A percentile compares a stretch with the other conserved stretches of the same genome.
phyloP scores from a whole-genome alignment of 208 protist genomes.

The Sergeia podlipaevii region DNA sequence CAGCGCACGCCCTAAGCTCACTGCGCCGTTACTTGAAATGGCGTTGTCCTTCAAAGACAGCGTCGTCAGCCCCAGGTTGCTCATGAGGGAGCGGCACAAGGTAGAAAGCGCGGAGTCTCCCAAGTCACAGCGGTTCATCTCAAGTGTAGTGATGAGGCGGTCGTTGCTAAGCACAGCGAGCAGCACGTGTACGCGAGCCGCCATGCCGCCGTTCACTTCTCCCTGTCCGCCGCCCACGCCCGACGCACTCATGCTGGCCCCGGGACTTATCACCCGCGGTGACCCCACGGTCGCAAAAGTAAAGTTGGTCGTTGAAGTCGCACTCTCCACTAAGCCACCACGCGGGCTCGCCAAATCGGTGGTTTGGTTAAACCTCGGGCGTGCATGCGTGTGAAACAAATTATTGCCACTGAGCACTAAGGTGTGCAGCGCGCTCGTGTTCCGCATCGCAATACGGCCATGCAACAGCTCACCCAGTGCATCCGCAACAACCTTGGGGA shows the following conservation, averaged over 20 bases:
- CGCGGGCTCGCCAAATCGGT: not conserved
- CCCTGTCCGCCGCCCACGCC: not conserved
- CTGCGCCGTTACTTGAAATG: slow-evolving; percentile 46
- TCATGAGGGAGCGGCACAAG: slow-evolving; percentile 62
- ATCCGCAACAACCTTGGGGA: slow-evolving; percentile 50
- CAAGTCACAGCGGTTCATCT: slow-evolving; percentile 56
- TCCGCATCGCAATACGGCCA: slow-evolving; percentile 24
- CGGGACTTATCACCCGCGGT: not conserved
- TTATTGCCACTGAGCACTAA: slow-evolving; percentile 66
- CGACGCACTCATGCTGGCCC: slow-evolving; percentile 2
- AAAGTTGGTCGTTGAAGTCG: too few species aligned
- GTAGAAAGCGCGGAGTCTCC: slow-evolving; percentile 42
- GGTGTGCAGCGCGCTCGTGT: slow-evolving; percentile 35
- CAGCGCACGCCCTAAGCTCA: slow-evolving; percentile 58
- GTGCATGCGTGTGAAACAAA: slow-evolving; percentile 31
- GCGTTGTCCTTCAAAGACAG: slow-evolving; percentile 60
- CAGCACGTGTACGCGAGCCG: too few species aligned
- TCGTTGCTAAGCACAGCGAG: slow-evolving; percentile 53
- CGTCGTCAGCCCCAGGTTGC: slow-evolving; percentile 42
- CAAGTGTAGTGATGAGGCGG: slow-evolving; percentile 37
- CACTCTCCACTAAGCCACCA: not conserved
- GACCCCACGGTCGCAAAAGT: too few species aligned
- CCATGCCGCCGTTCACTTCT: slow-evolving; percentile 1
- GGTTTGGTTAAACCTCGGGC: not conserved
- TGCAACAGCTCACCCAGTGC: slow-evolving; percentile 53